These are phyloP conservation scores for Leccinum cinnamomeum DNA, from an alignment of 1,284 basidiomycete species.

Conservation along the genomic window DNA sequence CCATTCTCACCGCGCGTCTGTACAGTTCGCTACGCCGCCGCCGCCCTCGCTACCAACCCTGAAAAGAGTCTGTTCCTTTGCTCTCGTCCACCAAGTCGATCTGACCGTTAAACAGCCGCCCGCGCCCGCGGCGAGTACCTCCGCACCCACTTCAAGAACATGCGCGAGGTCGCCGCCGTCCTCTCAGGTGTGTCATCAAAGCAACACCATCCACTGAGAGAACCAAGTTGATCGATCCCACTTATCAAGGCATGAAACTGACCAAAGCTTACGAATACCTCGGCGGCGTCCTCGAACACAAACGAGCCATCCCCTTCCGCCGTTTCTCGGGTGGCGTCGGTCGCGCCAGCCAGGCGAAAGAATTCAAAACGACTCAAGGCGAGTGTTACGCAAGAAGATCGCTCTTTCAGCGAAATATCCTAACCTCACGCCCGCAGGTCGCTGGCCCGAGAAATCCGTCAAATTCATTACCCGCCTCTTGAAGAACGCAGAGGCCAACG, in stretches of 20 bases:
- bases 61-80: conserved; percentile 77
- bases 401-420: neutral
- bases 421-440: conserved; percentile 60
- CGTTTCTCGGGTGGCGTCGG: conserved; percentile 97
- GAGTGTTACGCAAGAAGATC: conserved; percentile 32
- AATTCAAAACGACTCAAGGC: conserved; percentile 98
- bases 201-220: neutral
- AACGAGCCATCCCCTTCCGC: conserved; percentile 96
- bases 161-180: conserved; percentile 92
- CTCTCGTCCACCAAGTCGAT: conserved; percentile 3
- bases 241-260: conserved; percentile 78
- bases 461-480: conserved; percentile 93
- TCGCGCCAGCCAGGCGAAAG: conserved; percentile 95
- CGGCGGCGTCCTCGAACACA: conserved; percentile 93
- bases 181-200: conserved; percentile 63
- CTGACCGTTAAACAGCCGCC: conserved; percentile 57
- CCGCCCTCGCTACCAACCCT: conserved; percentile 82
- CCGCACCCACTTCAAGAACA: conserved; percentile 99
- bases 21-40: conserved; percentile 88
- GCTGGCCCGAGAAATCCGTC: conserved; percentile 99
- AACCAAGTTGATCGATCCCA: neutral
- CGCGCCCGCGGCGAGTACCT: conserved; percentile 96
- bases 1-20: conserved; percentile 9
- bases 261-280: conserved; percentile 97
- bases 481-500: conserved; percentile 99